Base-by-base conservation (phyloP, 371 early-diverging fungal species). In the Rhizopus arrhizus region DNA sequence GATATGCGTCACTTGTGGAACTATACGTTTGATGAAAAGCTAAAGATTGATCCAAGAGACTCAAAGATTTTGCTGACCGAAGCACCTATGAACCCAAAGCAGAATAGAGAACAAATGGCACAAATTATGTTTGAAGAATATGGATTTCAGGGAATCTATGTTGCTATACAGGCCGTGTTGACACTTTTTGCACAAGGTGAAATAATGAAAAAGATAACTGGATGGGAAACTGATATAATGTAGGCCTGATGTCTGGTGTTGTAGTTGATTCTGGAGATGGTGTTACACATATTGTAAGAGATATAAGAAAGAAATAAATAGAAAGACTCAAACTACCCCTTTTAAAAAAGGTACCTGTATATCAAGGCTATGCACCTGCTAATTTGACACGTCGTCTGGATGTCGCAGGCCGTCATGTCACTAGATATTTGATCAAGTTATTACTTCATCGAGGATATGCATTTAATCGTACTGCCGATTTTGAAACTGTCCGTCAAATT, bases 1-100 rank as follows among this genome's bases (percentile, higher is more conserved):
- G 97, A 98, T 72, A 97, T 97, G 99, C 80, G 87, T 62, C 95
- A 95, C 61, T 83, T 98, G 53, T 98, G 98, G 98, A 90, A 96
- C 77, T 96, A 98, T 67, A 97, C 98, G 12, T 97, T 97, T 74
- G 81, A 88, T 59, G 93, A 95, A 67, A 91, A 91, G 77, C 86
- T 98, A 41, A 81, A 87, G 69, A 87, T 95, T 62, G 89, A 95
- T 68, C 95, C 91, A 29, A 73, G 80, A 50, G 94, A 95, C 54
- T 86, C 89, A 73, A 96, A 95, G 75, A 89, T 98, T 61, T 77
- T 98, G 68, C 72, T 97, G 76, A 98, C 97, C 8, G 98, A 98
- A 77, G 95, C 98, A 28, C 95, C 96, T 41, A 86, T 96, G 88
- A 98, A 97, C 73, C 97, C 98, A 38, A 86, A 85, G 66, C 81